phyloP scores from a whole-genome alignment of 768 basidiomycete species.

The Mycena floridula region DNA sequence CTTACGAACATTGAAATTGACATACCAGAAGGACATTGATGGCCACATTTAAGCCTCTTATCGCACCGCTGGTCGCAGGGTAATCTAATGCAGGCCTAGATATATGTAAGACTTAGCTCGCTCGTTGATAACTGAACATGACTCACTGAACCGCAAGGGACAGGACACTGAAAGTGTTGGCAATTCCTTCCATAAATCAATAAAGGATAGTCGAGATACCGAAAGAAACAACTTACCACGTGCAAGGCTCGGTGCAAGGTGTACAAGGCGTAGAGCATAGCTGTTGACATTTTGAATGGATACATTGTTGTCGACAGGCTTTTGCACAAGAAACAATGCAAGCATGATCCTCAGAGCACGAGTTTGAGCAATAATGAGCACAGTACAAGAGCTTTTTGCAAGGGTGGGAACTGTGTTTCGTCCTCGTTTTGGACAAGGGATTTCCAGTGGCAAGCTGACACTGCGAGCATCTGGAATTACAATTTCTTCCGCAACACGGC shows the following conservation, averaged over 20 bases:
- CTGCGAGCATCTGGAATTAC: slow-evolving; percentile 38
- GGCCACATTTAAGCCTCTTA: slow-evolving; percentile 48
- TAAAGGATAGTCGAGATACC: slow-evolving; percentile 13
- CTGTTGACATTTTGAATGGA: slow-evolving; percentile 41
- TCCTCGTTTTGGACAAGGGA: background rate
- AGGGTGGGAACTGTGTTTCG: slow-evolving; percentile 34
- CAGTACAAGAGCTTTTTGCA: slow-evolving; percentile 52
- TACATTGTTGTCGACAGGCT: slow-evolving; percentile 47
- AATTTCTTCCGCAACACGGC: slow-evolving; percentile 48
- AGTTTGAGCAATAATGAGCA: slow-evolving; percentile 42
- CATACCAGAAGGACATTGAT: slow-evolving; percentile 62
- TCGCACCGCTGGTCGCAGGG: slow-evolving; percentile 57
- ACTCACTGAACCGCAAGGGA: slow-evolving; percentile 67
- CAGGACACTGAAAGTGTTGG: slow-evolving; percentile 45
- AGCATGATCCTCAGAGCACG: slow-evolving; percentile 44
- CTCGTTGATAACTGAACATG: background rate
- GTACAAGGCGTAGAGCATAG: slow-evolving; percentile 50
- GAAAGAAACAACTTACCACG: slow-evolving; percentile 25
- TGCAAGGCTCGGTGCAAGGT: slow-evolving; percentile 57
- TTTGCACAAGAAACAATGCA: slow-evolving; percentile 41
- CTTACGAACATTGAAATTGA: slow-evolving; percentile 3
- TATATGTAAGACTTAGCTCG: background rate
- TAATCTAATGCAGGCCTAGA: slow-evolving; percentile 55
- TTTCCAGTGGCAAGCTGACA: slow-evolving; percentile 33
- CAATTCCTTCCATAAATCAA: slow-evolving; percentile 35